phyloP scores from a whole-genome alignment of 805 yeast genomes.

The Yarrowia sp. region DNA sequence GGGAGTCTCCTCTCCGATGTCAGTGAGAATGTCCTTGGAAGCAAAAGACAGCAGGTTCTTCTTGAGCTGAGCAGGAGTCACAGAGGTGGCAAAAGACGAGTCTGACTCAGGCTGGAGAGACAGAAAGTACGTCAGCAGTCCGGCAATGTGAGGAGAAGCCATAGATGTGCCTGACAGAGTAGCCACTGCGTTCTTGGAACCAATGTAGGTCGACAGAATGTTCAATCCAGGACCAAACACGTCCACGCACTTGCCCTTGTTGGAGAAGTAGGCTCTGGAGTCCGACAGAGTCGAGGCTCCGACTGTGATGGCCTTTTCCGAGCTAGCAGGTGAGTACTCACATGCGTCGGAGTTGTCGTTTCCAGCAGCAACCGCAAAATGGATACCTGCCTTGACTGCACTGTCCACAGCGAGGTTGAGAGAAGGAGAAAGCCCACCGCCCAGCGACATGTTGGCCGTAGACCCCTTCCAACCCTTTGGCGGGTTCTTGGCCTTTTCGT shows the following conservation, averaged over 20 bases:
- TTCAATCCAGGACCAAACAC: conserved; percentile 64
- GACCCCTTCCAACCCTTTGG: conserved; percentile 63
- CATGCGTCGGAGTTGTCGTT: conserved; percentile 67
- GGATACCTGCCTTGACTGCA: conserved; percentile 62
- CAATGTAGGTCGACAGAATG: conserved; percentile 62
- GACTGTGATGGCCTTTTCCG: conserved; percentile 59
- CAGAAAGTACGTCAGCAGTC: conserved; percentile 62
- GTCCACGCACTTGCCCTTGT: conserved; percentile 61
- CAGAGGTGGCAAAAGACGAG: conserved; percentile 57
- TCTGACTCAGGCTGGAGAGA: conserved; percentile 60
- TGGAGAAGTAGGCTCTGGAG: conserved; percentile 60
- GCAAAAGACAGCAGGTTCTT: conserved; percentile 59
- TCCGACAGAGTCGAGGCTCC: conserved; percentile 58
- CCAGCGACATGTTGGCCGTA: conserved; percentile 67
- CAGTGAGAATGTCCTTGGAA: conserved; percentile 56
- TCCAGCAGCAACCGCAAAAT: conserved; percentile 70
- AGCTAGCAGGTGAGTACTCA: conserved; percentile 64
- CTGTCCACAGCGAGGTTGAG: conserved; percentile 66
- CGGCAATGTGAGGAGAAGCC: conserved; percentile 70
- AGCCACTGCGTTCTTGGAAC: conserved; percentile 58
- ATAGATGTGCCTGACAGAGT: conserved; percentile 67
- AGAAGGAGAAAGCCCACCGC: conserved; percentile 64
- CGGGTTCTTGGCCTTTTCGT: conserved; percentile 51
- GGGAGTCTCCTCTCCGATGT: conserved; percentile 59
- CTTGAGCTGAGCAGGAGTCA: conserved; percentile 63